Conservation (phyloP, 202 grass and related monocot species). For the Musa balbisiana region DNA sequence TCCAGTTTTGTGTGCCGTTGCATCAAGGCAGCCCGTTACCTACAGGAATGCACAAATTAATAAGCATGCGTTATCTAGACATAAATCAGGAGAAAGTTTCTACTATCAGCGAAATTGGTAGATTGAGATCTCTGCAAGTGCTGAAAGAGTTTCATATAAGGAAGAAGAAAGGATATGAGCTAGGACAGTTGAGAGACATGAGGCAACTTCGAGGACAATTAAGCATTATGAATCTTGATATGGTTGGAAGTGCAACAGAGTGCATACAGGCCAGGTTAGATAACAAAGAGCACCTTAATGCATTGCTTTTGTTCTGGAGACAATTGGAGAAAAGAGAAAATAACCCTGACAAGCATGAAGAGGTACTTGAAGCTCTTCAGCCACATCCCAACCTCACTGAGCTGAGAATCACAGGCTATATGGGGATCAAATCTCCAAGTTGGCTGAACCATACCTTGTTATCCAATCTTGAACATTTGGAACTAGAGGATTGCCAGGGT, state of each 20-base stretch:
- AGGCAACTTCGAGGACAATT: conserved; percentile 26
- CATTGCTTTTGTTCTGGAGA: conserved; percentile 4
- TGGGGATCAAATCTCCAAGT: conserved; percentile 27
- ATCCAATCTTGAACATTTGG: conserved; percentile 37
- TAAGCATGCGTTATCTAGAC: conserved; percentile 25
- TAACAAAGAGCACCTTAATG: conserved; percentile 30
- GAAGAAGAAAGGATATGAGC: conserved; percentile 29
- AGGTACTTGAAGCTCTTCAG: conserved; percentile 15
- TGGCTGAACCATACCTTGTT: conserved; percentile 30
- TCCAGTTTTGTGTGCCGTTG: neutral
- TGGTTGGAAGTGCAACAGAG: conserved; percentile 14
- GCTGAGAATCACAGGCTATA: conserved; percentile 37
- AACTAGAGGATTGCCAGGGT: conserved; percentile 30
- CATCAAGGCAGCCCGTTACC: neutral
- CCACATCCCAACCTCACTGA: conserved; percentile 24
- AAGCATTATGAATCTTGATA: conserved; percentile 26
- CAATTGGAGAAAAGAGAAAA: neutral
- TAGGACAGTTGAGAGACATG: conserved; percentile 23
- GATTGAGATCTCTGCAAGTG: conserved; percentile 38
- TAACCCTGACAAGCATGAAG: neutral
- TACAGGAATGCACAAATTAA: conserved; percentile 16
- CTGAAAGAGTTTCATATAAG: conserved; percentile 25
- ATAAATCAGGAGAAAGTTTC: neutral
- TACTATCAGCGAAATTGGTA: conserved; percentile 18
- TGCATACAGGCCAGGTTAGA: conserved; percentile 13